These are phyloP conservation scores for Hordeum marinum DNA, from an alignment of 176 grass and related monocot species.

Conservation along the genomic window DNA sequence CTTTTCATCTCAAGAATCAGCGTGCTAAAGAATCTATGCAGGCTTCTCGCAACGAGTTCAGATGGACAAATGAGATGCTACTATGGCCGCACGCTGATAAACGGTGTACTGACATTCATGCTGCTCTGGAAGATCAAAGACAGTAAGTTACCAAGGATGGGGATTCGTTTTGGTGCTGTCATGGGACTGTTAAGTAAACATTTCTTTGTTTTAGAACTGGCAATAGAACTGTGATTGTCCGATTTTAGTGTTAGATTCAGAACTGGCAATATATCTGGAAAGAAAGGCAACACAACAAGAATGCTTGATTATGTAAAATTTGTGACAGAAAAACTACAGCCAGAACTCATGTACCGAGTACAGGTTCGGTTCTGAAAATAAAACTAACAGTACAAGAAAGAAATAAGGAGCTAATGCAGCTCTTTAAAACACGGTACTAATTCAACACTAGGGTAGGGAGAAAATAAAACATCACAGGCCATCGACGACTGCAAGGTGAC, in stretches of 20 bases:
- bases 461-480: neutral
- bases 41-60: constrained; percentile 41
- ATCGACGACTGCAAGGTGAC: neutral
- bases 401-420: neutral
- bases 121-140: constrained; percentile 67
- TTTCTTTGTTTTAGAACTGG: neutral
- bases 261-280: constrained; percentile 53
- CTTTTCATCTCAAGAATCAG: neutral
- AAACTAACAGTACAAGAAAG: neutral
- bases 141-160: constrained; percentile 57
- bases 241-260: neutral
- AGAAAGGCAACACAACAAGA: constrained; percentile 30
- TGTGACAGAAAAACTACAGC: neutral
- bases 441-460: neutral
- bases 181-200: constrained; percentile 58
- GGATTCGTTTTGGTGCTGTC: constrained; percentile 88
- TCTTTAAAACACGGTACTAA: neutral
- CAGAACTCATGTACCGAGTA: neutral
- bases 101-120: constrained; percentile 87
- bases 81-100: constrained; percentile 66
- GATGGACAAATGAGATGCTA: constrained; percentile 98
- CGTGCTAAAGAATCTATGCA: constrained; percentile 14
- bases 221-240: neutral
- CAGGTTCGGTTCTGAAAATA: neutral
- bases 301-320: neutral